These are phyloP conservation scores for Buxus sempervirens DNA, from an alignment of 164 flowering plant genomes.

Conservation along the genomic window DNA sequence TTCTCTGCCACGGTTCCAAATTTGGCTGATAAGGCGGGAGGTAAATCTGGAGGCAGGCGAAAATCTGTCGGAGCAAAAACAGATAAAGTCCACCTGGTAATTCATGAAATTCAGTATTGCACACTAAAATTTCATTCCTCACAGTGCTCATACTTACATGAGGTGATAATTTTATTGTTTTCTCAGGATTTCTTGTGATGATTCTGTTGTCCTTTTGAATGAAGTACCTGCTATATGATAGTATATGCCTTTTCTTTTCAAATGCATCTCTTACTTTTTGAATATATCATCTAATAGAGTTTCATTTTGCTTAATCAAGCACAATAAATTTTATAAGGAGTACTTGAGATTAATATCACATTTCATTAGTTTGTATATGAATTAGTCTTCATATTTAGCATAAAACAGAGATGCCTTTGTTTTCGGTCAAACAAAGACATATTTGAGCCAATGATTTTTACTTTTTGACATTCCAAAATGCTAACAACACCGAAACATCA, in stretches of 20 bases:
- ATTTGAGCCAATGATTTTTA: too few species aligned
- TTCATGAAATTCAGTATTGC: background rate
- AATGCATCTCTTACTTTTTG: background rate
- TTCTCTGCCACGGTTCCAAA: conserved; percentile 80
- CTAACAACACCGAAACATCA: too few species aligned
- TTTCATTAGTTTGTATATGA: too few species aligned
- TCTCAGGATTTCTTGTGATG: background rate
- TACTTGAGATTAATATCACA: too few species aligned
- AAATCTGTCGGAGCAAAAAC: conserved; percentile 80
- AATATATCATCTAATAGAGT: background rate
- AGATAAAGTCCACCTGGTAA: conserved; percentile 84
- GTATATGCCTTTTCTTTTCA: too few species aligned
- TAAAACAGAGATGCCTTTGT: too few species aligned
- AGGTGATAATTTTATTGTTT: background rate
- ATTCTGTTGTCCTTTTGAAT: conserved; percentile 1
- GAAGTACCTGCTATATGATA: background rate
- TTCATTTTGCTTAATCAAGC: background rate
- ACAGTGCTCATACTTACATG: background rate
- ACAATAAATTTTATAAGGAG: background rate
- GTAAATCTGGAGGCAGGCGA: conserved; percentile 59
- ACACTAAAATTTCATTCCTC: background rate
- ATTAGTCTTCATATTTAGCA: too few species aligned
- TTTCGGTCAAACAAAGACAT: too few species aligned
- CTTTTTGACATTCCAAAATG: too few species aligned
- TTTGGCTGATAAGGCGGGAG: conserved; percentile 49